Percentiles rank a stretch among this genome's conserved stretches.
These are phyloP conservation scores for Malus hybrid DNA, from an alignment of 331 rosid species.

Conservation along the genomic window DNA sequence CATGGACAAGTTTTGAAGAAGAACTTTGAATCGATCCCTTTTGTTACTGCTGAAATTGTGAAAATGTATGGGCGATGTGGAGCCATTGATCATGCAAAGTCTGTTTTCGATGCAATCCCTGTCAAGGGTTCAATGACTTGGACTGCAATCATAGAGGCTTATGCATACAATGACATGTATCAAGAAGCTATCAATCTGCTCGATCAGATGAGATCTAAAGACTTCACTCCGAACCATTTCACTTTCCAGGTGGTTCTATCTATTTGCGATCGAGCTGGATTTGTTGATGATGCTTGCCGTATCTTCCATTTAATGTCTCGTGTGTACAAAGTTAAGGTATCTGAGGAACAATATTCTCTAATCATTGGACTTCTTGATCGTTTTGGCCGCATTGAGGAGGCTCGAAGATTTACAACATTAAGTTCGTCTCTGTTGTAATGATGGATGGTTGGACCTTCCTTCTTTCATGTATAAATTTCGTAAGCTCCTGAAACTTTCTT, in stretches of 20 bases:
- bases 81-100: conserved; percentile 37
- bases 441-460: not conserved
- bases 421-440: conserved; percentile 31
- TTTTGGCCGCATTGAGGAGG: conserved; percentile 46
- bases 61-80: conserved; percentile 61
- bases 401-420: conserved; percentile 40
- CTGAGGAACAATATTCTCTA: conserved; percentile 43
- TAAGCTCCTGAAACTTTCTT: not conserved
- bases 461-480: not conserved
- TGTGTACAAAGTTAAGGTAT: conserved; percentile 40
- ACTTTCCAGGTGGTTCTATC: conserved; percentile 62
- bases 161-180: conserved; percentile 37
- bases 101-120: conserved; percentile 43
- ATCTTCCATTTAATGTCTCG: conserved; percentile 51
- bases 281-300: conserved; percentile 49
- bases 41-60: conserved; percentile 57
- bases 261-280: conserved; percentile 58
- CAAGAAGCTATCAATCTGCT: conserved; percentile 51
- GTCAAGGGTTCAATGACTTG: conserved; percentile 75
- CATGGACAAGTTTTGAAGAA: conserved; percentile 67
- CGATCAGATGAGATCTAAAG: conserved; percentile 37
- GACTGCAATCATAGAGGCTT: conserved; percentile 76
- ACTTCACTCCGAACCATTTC: conserved; percentile 48
- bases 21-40: conserved; percentile 37
- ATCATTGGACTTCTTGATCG: conserved; percentile 52